Evolutionary conservation across 202 grass and related monocot genomes (phyloP).

Genomic region (Carex sylvatica): DNA sequence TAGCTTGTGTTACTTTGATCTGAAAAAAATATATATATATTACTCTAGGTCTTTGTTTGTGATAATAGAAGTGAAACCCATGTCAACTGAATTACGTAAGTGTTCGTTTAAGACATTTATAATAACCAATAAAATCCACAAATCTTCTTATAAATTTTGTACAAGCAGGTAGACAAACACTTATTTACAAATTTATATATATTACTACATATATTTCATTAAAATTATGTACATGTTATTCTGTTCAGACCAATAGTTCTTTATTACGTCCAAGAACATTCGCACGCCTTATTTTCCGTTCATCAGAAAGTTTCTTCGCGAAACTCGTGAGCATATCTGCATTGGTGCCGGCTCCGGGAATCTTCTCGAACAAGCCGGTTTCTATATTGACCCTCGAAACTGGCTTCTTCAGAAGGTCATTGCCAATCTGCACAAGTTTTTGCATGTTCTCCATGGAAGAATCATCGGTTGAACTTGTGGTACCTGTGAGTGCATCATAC

Average conservation of each 20-base stretch:
- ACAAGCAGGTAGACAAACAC: neutral
- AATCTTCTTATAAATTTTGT: neutral
- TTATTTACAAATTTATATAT: no score
- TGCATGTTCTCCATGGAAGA: constrained; percentile 47
- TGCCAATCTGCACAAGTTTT: constrained; percentile 49
- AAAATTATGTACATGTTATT: no score
- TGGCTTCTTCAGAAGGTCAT: constrained; percentile 38
- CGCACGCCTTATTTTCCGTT: constrained; percentile 11
- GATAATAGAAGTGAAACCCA: neutral
- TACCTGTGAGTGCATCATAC: constrained; percentile 51
- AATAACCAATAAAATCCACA: neutral
- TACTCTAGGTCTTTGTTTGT: no score
- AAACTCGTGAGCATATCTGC: constrained; percentile 42
- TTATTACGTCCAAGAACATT: neutral
- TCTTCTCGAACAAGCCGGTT: constrained; percentile 37
- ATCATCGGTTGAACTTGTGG: constrained; percentile 45
- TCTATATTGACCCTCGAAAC: constrained; percentile 55
- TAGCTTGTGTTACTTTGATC: neutral
- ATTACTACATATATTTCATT: no score
- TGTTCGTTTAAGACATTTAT: neutral
- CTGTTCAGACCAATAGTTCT: no score
- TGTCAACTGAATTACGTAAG: neutral
- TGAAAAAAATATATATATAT: neutral
- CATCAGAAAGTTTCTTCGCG: constrained; percentile 42
- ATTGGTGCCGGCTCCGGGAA: constrained; percentile 44